Evolutionary conservation across 2,329 filamentous ascomycete species (phyloP).

Genomic region (Epichloe hybrida): DNA sequence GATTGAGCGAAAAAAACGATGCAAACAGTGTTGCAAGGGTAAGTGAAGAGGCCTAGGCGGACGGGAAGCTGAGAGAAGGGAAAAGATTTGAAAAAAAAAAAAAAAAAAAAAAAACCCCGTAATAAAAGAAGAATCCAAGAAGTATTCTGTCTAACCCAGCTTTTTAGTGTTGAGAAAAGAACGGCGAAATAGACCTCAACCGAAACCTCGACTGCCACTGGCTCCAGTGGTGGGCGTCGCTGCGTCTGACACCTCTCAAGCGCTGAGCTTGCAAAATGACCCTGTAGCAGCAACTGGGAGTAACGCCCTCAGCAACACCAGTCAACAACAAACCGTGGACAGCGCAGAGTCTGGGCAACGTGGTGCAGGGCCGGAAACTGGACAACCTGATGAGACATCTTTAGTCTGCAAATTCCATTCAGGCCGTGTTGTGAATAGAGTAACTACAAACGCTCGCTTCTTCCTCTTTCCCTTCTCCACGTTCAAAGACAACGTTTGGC

Average conservation of each 20-base stretch:
- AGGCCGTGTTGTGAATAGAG: slow-evolving; percentile 15
- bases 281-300: not conserved
- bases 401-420: slow-evolving; percentile 16
- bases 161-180: slow-evolving; percentile 1
- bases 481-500: too few relatives aligned
- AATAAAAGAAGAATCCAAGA: too few relatives aligned
- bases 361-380: not conserved
- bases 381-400: not conserved
- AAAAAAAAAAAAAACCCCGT: not conserved
- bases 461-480: not conserved
- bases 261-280: not conserved
- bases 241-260: not conserved
- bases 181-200: not conserved
- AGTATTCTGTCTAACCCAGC: not conserved
- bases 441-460: slow-evolving; percentile 4
- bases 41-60: not conserved
- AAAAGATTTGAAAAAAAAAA: not conserved
- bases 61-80: not conserved
- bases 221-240: not conserved
- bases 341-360: not conserved
- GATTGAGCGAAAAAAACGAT: slow-evolving; percentile 19
- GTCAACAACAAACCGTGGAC: not conserved
- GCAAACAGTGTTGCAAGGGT: slow-evolving; percentile 15
- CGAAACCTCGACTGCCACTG: not conserved
- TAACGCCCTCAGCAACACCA: not conserved